Evolutionary conservation across 768 basidiomycete genomes (phyloP), one percentile per base, ranked within the genome.

Genomic region (Ephemerocybe angulata): DNA sequence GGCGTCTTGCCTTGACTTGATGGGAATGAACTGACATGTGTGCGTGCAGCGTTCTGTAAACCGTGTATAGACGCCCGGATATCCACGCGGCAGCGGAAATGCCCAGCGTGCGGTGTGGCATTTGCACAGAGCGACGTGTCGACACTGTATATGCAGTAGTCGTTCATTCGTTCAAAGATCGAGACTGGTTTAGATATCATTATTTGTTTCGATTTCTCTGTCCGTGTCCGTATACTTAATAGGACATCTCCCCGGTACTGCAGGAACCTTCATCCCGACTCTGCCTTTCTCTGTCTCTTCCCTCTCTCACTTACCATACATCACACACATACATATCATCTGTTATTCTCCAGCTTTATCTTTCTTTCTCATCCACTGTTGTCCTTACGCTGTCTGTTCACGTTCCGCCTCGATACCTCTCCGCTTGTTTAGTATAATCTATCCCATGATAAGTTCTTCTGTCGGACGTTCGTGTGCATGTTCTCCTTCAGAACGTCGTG

Each of bases 61-160:
- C 67, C 77, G 52, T 97, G 88, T 65, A 80, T 98, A 30, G 94
- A 97, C 58, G 77, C 85, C n/a, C 87, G 96, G 38, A 80, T 98
- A 61, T 72, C 87, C 25, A 93, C 90, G 15, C 84, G 95, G 55
- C 94, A 97, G 67, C 86, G 95, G 25, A 95, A 95, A 68, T 98
- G 95, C 71, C 94, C 94, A 22, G 86, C 88, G 5, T 98, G 95
- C 67, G 87, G 87, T 58, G 64, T 88, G 29, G 70, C 79, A 1
- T 98, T 98, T 72, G 86, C 87, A 4, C 83, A 86, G 61, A 86
- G 85, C 47, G 94, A 98, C 58, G 90, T 93, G 19, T 31, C 22
- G 8, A 50, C 48, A 3, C 31, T 50, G 4, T 50, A 44, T 21
- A 50, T 56, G 49, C 55, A 56, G 19, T 56, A 43, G 31, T 46